Conservation (phyloP, 352 stramenopile genomes). For the Aphanomyces stellatus region DNA sequence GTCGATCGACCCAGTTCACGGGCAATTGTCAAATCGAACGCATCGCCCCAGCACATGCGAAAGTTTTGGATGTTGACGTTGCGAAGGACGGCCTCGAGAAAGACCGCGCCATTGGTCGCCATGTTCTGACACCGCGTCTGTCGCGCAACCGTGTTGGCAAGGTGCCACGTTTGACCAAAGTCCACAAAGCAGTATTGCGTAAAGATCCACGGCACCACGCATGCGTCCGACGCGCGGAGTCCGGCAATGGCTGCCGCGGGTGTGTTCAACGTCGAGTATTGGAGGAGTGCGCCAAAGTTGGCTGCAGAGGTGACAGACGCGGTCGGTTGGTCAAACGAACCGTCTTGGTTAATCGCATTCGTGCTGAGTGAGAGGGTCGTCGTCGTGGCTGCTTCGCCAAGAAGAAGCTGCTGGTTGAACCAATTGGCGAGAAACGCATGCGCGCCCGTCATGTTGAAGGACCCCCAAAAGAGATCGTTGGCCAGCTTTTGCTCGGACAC, state of each 20-base stretch:
- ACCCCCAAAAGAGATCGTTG: slow-evolving; percentile 1
- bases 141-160: background rate
- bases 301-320: background rate
- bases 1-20: background rate
- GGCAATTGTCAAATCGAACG: background rate
- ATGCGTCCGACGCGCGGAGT: slow-evolving; percentile 1
- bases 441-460: background rate
- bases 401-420: background rate
- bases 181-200: slow-evolving; percentile 15
- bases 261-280: background rate
- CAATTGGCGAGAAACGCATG: background rate
- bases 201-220: slow-evolving; percentile 9
- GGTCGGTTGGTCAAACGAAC: background rate
- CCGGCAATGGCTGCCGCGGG: background rate
- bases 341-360: background rate
- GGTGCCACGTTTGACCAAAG: background rate
- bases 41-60: background rate
- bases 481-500: background rate
- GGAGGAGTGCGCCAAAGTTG: background rate
- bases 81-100: background rate
- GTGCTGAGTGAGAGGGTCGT: background rate
- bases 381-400: background rate
- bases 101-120: background rate
- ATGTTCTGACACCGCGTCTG: slow-evolving; percentile 4
- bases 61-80: background rate